Base-by-base conservation (phyloP, 1,284 basidiomycete species). In the Tylopilus sp. region DNA sequence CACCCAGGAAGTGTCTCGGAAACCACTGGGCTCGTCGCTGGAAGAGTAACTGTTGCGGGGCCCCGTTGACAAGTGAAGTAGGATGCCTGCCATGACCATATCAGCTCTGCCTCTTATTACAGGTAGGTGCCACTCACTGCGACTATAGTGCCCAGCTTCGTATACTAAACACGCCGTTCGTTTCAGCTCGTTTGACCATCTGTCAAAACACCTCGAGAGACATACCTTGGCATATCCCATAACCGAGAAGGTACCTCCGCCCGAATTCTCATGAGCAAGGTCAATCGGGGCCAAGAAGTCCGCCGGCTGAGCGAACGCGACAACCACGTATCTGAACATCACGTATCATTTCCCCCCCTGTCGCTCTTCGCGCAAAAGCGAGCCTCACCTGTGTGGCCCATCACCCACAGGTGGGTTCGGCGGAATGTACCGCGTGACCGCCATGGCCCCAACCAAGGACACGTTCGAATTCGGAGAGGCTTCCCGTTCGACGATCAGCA, bases 11-110 rank as follows among this genome's bases (percentile, higher is more conserved):
- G 73, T 3, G 85, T 87, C 31, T 81, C 75, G 18, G 80, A 77
- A 54, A 80, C 71, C 24, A 89, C 85, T 12, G 83, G 64, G 26
- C 79, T 78, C 31, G 87, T 89, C 17, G 78, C 58, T 28, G 77
- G 69, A 48, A 81, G 64, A 38, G 77, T 71, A 41, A 64, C 70
- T 30, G 80, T 83, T 14, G 77, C 73, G 3, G 74, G 74, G 38
- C 87, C 86, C 60, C 81, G 77, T 65, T 88, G 80, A 57, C 91
- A 88, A 20, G 77, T 81, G 64, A 91, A 80, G 74, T 90, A 93
- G 57, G 75, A 84, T 48, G 79, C 81, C 78, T 83, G 52, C 12
- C 20, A 43, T 18, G 34, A 44, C 17, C 7, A 15, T 14, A 11
- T 65, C 18, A 48, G 46, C 7, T 37, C 17, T 8, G 15, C 29